Base-by-base conservation (phyloP, 768 basidiomycete species). In the Coprinopsis sp. region DNA sequence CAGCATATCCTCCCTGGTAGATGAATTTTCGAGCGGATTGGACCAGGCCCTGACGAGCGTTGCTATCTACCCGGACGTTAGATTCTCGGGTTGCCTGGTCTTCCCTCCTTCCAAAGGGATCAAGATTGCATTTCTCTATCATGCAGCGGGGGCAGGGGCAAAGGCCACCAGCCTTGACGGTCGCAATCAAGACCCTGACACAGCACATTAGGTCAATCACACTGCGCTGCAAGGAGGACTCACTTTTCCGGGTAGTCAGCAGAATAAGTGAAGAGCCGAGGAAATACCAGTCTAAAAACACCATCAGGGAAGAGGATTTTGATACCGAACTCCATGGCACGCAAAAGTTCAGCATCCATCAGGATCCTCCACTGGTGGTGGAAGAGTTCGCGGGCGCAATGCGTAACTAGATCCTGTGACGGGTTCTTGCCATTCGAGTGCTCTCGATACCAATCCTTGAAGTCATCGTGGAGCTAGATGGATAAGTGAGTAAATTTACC, bases 201-300 rank as follows among this genome's bases (percentile, higher is more conserved):
- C 8, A n/a, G n/a, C 8, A 31, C 30, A 31, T 8, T 31, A n/a
- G 10, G 10, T 8, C 10, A 8, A 31, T 31, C 10, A 31, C 30
- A 8, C 8, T 8, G 30, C n/a, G n/a, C 8, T 8, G 30, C 8
- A 31, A 31, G 30, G 30, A 31, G 8, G 30, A n/a, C 30, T 8
- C n/a, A 31, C 30, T 31, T 31, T n/a, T 31, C 30, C n/a, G 30
- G 30, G n/a, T 31, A 31, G 30, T 31, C 30, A 8, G 30, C 30
- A 8, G 30, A 31, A n/a, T 31, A 31, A 8, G 30, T 31, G 30
- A 31, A 31, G n/a, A 31, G 8, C 30, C 30, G 8, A n/a, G n/a
- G 8, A 31, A 8, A 31, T 8, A 31, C 8, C 10, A 8, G 30
- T n/a, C 30, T 31, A 8, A 31, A 79, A 84, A 46, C 79, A 83